A percentile compares a stretch with the other conserved stretches of the same genome.
Evolutionary conservation across 768 basidiomycete genomes (phyloP).

Genomic region (Russula lepida): DNA sequence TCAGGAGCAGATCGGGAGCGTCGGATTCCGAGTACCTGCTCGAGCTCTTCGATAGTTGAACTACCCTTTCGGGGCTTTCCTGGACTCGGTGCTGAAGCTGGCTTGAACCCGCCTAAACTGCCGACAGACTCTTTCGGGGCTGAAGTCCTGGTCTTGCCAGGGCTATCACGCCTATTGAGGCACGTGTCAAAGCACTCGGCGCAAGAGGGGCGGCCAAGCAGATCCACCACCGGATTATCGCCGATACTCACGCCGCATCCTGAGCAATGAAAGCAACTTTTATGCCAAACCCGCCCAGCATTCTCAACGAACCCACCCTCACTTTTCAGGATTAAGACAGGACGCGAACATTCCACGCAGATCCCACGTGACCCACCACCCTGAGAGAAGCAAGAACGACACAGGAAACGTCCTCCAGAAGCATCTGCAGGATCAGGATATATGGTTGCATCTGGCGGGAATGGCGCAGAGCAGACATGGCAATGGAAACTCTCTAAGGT

Average conservation of each 20-base stretch:
- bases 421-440: constrained; percentile 58
- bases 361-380: constrained; percentile 73
- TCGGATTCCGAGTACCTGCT: constrained; percentile 27
- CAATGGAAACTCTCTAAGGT: constrained; percentile 64
- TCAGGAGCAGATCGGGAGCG: constrained; percentile 23
- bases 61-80: constrained; percentile 26
- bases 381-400: constrained; percentile 58
- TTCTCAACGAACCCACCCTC: constrained; percentile 76
- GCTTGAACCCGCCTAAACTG: constrained; percentile 40
- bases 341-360: constrained; percentile 57
- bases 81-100: constrained; percentile 21
- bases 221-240: constrained; percentile 68
- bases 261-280: constrained; percentile 67
- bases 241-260: constrained; percentile 69
- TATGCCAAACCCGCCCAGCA: constrained; percentile 69
- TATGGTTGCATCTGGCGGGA: constrained; percentile 78
- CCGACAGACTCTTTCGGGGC: constrained; percentile 27
- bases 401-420: constrained; percentile 47
- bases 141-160: constrained; percentile 29
- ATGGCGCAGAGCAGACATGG: constrained; percentile 50
- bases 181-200: constrained; percentile 74
- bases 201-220: constrained; percentile 75
- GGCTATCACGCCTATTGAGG: constrained; percentile 38
- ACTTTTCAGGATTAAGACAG: constrained; percentile 64
- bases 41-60: constrained; percentile 31